A percentile compares a stretch with the other conserved stretches of the same genome.
These are phyloP conservation scores for Chlorella ohadii DNA, from an alignment of 139 green algal species.

Conservation along the genomic window DNA sequence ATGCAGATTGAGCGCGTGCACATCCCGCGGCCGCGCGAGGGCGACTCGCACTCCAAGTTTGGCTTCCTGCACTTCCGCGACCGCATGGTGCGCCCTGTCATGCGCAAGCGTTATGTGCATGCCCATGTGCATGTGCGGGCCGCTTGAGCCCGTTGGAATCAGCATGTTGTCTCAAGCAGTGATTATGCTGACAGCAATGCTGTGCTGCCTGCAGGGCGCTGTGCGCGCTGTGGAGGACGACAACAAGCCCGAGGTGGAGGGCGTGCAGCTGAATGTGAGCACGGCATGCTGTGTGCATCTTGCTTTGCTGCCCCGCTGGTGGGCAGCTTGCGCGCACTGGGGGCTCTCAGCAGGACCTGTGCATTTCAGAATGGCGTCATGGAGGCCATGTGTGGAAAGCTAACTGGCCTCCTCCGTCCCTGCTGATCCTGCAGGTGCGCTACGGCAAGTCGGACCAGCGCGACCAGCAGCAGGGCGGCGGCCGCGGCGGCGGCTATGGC, in stretches of 20 bases:
- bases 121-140: too few species aligned
- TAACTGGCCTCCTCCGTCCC: too few species aligned
- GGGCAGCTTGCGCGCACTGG: background rate
- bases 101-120: too few species aligned
- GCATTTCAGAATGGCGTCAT: background rate
- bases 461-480: slow-evolving; percentile 9
- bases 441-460: slow-evolving; percentile 17
- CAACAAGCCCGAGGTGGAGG: slow-evolving; percentile 61
- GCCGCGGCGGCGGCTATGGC: background rate
- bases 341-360: background rate
- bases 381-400: too few species aligned
- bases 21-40: slow-evolving; percentile 54
- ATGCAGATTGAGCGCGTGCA: slow-evolving; percentile 34
- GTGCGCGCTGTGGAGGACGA: slow-evolving; percentile 61
- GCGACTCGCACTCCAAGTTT: slow-evolving; percentile 71
- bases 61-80: slow-evolving; percentile 91
- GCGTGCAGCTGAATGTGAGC: slow-evolving; percentile 59
- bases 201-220: too few species aligned
- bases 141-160: too few species aligned
- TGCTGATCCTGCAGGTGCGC: slow-evolving; percentile 21
- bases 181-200: too few species aligned
- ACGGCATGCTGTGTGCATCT: too few species aligned
- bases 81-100: slow-evolving; percentile 38
- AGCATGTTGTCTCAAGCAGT: too few species aligned
- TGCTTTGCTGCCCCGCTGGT: too few species aligned